Conservation (phyloP, 2,329 filamentous ascomycete species). For the Botrytis medusae region DNA sequence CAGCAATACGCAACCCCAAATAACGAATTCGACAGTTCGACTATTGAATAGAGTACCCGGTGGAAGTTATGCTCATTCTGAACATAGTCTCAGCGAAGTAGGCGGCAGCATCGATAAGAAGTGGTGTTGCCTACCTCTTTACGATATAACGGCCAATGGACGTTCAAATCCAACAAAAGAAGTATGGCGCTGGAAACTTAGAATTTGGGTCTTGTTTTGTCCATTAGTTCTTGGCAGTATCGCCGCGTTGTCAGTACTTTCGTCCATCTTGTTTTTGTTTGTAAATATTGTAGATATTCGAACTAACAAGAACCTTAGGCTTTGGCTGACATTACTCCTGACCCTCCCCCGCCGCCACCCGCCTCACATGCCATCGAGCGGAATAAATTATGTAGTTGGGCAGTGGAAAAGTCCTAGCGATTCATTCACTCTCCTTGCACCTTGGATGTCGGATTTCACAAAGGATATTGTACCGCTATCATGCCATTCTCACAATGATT, state of each 20-base stretch:
- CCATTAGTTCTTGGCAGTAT: background rate
- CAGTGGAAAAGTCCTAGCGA: background rate
- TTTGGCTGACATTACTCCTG: background rate
- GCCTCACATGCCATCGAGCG: background rate
- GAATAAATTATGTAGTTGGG: background rate
- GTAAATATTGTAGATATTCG: background rate
- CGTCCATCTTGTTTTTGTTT: background rate
- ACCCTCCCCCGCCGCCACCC: background rate
- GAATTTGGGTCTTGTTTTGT: background rate
- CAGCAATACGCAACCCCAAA: background rate
- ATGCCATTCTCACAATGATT: constrained; percentile 55
- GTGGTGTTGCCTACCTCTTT: background rate
- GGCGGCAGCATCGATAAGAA: background rate
- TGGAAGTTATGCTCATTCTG: background rate
- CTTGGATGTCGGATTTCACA: constrained; percentile 5
- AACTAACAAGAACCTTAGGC: constrained; percentile 3
- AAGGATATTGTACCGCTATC: constrained; percentile 1
- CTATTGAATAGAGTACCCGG: background rate
- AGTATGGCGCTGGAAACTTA: background rate
- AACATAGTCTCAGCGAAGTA: background rate
- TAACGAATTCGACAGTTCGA: background rate
- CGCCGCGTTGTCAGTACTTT: constrained; percentile 11
- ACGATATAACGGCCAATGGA: background rate
- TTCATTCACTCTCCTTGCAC: background rate
- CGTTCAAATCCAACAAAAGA: background rate